phyloP scores from a whole-genome alignment of 768 basidiomycete species.

The Podaxis carcinomalis region DNA sequence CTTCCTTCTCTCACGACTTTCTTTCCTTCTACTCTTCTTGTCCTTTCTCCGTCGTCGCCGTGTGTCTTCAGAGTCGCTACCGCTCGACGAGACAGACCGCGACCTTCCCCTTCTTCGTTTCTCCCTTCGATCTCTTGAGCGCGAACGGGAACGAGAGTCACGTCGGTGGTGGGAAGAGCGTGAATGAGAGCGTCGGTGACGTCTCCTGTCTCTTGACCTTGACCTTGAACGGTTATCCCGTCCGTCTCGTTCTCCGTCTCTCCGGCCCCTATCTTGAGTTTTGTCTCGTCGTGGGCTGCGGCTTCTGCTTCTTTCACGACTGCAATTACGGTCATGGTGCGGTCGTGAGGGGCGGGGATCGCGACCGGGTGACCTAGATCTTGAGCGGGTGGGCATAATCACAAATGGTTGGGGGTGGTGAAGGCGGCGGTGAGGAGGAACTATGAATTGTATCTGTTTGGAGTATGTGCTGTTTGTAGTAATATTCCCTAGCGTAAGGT shows the following conservation, averaged over 20 bases:
- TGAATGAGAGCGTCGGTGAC: slow-evolving; percentile 16
- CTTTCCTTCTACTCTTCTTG: slow-evolving; percentile 45
- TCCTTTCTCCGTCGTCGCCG: slow-evolving; percentile 40
- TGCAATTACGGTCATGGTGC: slow-evolving; percentile 9
- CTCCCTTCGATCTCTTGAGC: slow-evolving; percentile 19
- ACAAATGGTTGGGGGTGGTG: not conserved
- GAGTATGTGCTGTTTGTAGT: not conserved
- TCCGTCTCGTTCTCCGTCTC: slow-evolving; percentile 15
- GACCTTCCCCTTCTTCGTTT: slow-evolving; percentile 28
- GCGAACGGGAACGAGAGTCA: slow-evolving; percentile 20
- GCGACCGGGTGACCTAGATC: not conserved
- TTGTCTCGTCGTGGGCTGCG: slow-evolving; percentile 1
- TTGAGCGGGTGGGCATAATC: not conserved
- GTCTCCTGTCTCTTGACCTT: slow-evolving; percentile 17
- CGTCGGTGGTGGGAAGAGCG: slow-evolving; percentile 24
- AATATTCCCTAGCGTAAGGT: not conserved
- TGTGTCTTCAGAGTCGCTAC: slow-evolving; percentile 29
- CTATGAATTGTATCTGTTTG: not conserved
- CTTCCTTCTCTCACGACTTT: slow-evolving; percentile 34
- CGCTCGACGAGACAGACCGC: slow-evolving; percentile 33
- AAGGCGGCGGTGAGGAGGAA: not conserved
- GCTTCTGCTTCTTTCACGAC: slow-evolving; percentile 8
- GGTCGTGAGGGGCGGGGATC: not conserved
- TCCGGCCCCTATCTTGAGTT: slow-evolving; percentile 4
- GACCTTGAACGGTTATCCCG: slow-evolving; percentile 15